These are phyloP conservation scores for Knoxia roxburghii DNA, from an alignment of 257 asterid genomes.

Conservation along the genomic window DNA sequence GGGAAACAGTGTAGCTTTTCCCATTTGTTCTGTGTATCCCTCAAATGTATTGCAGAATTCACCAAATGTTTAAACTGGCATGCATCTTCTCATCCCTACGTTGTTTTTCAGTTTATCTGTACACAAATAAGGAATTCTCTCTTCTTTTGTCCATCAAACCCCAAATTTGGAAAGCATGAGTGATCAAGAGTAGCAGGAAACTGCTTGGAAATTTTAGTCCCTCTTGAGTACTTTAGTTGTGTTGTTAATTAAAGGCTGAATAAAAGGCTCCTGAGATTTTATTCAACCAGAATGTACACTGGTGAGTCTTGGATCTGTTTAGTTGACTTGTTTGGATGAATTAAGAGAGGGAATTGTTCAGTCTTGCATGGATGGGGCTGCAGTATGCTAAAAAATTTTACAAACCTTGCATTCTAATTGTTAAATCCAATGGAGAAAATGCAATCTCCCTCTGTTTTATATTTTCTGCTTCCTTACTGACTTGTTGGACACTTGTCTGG, in stretches of 20 bases:
- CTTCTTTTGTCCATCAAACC: background rate
- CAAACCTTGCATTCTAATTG: too few species aligned
- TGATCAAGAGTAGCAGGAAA: background rate
- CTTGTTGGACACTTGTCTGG: background rate
- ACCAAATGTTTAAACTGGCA: background rate
- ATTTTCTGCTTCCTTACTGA: too few species aligned
- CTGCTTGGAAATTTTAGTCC: background rate
- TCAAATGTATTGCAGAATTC: background rate
- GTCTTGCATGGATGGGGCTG: too few species aligned
- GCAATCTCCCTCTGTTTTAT: too few species aligned
- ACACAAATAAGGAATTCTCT: background rate
- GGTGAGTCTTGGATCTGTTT: too few species aligned
- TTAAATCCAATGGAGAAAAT: too few species aligned
- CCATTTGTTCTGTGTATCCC: background rate
- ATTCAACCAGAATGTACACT: too few species aligned
- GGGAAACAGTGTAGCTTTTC: too few species aligned
- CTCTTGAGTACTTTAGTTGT: background rate
- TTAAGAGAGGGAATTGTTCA: too few species aligned
- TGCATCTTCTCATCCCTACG: background rate
- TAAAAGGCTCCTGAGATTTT: background rate
- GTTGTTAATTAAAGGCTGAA: background rate
- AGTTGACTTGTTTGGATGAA: too few species aligned
- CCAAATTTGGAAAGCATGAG: background rate
- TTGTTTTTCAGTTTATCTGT: background rate
- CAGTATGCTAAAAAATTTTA: background rate